These are phyloP conservation scores for Cydonia oblonga DNA, from an alignment of 331 rosid species.

Conservation along the genomic window DNA sequence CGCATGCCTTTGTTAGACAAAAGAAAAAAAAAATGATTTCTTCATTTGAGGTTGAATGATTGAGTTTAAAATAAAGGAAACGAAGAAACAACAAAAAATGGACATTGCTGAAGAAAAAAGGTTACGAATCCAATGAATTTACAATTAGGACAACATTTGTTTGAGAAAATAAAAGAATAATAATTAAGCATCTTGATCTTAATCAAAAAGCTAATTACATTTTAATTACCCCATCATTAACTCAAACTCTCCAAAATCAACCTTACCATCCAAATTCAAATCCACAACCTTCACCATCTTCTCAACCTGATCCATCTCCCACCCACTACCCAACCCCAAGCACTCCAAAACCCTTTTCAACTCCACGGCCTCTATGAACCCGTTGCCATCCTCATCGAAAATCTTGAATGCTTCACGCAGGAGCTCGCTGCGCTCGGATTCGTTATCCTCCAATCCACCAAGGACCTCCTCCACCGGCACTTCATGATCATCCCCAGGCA, in stretches of 20 bases:
- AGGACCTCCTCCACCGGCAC: constrained; percentile 56
- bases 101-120: not conserved
- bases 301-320: constrained; percentile 66
- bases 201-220: not conserved
- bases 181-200: not conserved
- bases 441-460: constrained; percentile 31
- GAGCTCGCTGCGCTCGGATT: constrained; percentile 36
- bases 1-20: no score
- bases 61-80: not conserved
- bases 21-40: no score
- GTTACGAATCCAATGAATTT: constrained; percentile 10
- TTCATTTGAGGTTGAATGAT: no score
- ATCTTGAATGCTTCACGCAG: constrained; percentile 68
- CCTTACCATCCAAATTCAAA: constrained; percentile 80
- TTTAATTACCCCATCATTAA: constrained; percentile 52
- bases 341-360: constrained; percentile 86
- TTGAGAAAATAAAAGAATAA: not conserved
- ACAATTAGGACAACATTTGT: constrained; percentile 18
- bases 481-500: constrained; percentile 31
- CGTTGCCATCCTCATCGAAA: constrained; percentile 81
- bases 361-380: constrained; percentile 78
- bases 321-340: constrained; percentile 70
- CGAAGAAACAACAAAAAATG: not conserved
- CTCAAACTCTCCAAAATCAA: constrained; percentile 76
- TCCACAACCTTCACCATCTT: constrained; percentile 75